Evolutionary conservation across 305 asterid species (phyloP).

Genomic region (Nicotiana rustica): DNA sequence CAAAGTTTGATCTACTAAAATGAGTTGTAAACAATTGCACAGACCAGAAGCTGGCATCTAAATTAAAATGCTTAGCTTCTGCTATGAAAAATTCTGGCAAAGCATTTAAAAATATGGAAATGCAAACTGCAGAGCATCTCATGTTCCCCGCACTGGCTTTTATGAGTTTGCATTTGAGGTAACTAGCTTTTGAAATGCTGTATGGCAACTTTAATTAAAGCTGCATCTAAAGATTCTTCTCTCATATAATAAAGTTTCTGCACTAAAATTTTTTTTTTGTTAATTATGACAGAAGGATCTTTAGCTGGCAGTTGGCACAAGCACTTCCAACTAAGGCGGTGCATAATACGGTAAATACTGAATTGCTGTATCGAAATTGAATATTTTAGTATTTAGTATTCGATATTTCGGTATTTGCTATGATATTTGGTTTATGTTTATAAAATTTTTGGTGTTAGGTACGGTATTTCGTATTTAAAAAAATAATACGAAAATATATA

Average conservation of each 20-base stretch:
- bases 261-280: background rate
- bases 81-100: background rate
- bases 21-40: background rate
- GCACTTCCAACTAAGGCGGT: too few species aligned
- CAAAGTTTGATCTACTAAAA: background rate
- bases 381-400: too few species aligned
- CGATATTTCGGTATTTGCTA: too few species aligned
- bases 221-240: background rate
- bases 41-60: background rate
- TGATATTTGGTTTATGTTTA: too few species aligned
- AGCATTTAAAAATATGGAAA: background rate
- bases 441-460: too few species aligned
- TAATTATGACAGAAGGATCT: background rate
- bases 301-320: background rate
- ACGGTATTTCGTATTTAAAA: too few species aligned
- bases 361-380: too few species aligned
- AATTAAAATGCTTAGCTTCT: background rate
- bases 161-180: background rate
- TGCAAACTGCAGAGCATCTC: background rate
- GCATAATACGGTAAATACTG: too few species aligned
- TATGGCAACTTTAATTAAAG: background rate
- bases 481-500: too few species aligned
- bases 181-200: background rate
- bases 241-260: background rate
- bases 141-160: background rate